Evolutionary conservation across 2,329 filamentous ascomycete species (phyloP), one percentile per base, ranked within the genome.

Genomic region (Cyclaneusma minus): DNA sequence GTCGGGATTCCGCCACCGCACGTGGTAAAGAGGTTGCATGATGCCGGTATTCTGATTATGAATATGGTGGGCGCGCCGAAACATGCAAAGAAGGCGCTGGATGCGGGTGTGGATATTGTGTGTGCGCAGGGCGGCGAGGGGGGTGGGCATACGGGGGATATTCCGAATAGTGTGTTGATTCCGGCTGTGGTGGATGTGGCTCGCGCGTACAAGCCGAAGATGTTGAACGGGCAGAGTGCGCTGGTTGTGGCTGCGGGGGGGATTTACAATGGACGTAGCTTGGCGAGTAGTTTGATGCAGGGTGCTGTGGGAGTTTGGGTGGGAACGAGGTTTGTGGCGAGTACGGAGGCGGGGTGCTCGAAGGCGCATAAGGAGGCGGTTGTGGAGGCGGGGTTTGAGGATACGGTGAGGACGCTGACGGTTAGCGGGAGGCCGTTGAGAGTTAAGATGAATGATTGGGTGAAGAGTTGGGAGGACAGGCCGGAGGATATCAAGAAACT

Each of bases 1-100:
- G 84, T 94, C 0, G 87, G 87, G 6, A 77, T 94, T 13, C 87
- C 87, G 10, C 82, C 85, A 0, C 57, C 59, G 23, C 51, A 59
- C 30, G 69, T 85, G 4, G 77, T 94, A 30, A 71, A 81, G 39
- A 58, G 71, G 23, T 60, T 95, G 22, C 87, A 95, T 45, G 62
- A 64, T 6, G 76, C 78, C 0, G 80, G 79, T 0, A 79, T 95
- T 21, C 48, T 91, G 32, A 64, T 94, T 18, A 94, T 94, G 84
- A 94, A 94, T 51, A 94, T 94, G 85, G 84, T 94, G 12, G 87
- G 87, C 0, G 80, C 85, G 42, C 85, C 87, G 2, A 83, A 78
- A 48, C 87, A 95, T 50, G 85, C 85, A 1, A 68, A 76, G 48
- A 94, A 94, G 56, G 85, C 85, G 3, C 59, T 95, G 4, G 70